Evolutionary conservation across 73 alveolate genomes (phyloP).

Genomic region (Blepharisma japonicum): DNA sequence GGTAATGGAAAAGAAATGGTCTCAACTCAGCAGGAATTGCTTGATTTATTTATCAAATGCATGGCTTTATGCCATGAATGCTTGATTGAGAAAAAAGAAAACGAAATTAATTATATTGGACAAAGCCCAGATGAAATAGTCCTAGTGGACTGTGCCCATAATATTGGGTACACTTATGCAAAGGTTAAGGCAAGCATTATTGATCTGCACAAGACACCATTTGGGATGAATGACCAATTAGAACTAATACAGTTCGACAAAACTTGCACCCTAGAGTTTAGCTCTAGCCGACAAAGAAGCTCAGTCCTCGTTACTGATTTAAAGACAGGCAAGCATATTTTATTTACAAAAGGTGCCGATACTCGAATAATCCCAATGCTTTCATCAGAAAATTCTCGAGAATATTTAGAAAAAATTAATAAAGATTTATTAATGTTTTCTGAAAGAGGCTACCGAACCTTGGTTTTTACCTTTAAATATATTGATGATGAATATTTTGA

Average conservation of each 20-base stretch:
- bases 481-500: conserved; percentile 39
- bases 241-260: conserved; percentile 48
- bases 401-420: conserved; percentile 13
- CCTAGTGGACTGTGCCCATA: conserved; percentile 75
- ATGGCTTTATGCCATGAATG: conserved; percentile 39
- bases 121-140: conserved; percentile 21
- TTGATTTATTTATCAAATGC: conserved; percentile 22
- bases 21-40: conserved; percentile 3
- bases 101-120: conserved; percentile 25
- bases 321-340: conserved; percentile 44
- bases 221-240: conserved; percentile 40
- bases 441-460: conserved; percentile 47
- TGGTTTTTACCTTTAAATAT: conserved; percentile 40
- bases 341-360: conserved; percentile 66
- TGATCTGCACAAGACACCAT: conserved; percentile 32
- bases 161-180: conserved; percentile 79
- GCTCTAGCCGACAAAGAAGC: conserved; percentile 90
- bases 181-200: conserved; percentile 30
- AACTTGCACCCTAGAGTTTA: conserved; percentile 79
- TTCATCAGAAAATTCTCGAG: background rate
- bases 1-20: background rate
- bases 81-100: conserved; percentile 3
- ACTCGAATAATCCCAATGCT: background rate
- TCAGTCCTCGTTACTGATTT: conserved; percentile 77
- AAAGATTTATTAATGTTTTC: conserved; percentile 34